phyloP scores from a whole-genome alignment of 805 yeast species.

The Starmerella etchellsii region DNA sequence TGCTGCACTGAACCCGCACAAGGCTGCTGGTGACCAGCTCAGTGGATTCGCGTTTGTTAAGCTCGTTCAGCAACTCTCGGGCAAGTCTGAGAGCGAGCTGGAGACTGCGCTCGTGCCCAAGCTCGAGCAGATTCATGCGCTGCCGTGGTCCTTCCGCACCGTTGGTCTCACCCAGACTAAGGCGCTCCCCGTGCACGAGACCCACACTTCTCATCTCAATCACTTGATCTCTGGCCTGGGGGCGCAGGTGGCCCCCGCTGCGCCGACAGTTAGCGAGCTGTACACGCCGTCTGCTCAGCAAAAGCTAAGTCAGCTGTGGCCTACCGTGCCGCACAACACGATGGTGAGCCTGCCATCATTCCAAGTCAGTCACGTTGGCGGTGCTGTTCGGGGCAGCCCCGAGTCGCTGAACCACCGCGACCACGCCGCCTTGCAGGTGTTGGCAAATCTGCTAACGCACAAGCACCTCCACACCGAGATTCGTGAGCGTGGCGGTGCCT shows the following conservation, averaged over 20 bases:
- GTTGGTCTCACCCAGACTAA: slow-evolving; percentile 22
- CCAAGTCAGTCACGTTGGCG: slow-evolving; percentile 75
- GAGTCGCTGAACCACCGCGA: slow-evolving; percentile 47
- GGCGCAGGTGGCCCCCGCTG: slow-evolving; percentile 28
- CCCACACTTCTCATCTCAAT: slow-evolving; percentile 9
- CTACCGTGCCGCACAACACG: slow-evolving; percentile 27
- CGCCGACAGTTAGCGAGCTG: slow-evolving; percentile 8
- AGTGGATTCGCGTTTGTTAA: slow-evolving; percentile 69
- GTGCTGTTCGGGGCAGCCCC: slow-evolving; percentile 51
- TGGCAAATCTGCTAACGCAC: slow-evolving; percentile 69
- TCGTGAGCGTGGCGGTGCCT: slow-evolving; percentile 94
- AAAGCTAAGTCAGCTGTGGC: slow-evolving; percentile 2
- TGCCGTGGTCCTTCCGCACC: slow-evolving; percentile 17
- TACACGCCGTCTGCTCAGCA: not conserved
- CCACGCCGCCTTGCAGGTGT: slow-evolving; percentile 73
- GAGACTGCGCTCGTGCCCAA: slow-evolving; percentile 51
- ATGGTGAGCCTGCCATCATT: slow-evolving; percentile 58
- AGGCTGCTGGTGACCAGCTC: slow-evolving; percentile 48
- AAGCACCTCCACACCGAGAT: slow-evolving; percentile 78
- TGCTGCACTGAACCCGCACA: slow-evolving; percentile 48
- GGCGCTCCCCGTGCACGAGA: slow-evolving; percentile 4
- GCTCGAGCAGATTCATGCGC: slow-evolving; percentile 29
- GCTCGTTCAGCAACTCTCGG: slow-evolving; percentile 49
- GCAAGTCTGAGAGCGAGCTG: slow-evolving; percentile 36
- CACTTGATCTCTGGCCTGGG: slow-evolving; percentile 1